Evolutionary conservation across 805 yeast species (phyloP).

Genomic region (Sungouiozyma ichnusensis): DNA sequence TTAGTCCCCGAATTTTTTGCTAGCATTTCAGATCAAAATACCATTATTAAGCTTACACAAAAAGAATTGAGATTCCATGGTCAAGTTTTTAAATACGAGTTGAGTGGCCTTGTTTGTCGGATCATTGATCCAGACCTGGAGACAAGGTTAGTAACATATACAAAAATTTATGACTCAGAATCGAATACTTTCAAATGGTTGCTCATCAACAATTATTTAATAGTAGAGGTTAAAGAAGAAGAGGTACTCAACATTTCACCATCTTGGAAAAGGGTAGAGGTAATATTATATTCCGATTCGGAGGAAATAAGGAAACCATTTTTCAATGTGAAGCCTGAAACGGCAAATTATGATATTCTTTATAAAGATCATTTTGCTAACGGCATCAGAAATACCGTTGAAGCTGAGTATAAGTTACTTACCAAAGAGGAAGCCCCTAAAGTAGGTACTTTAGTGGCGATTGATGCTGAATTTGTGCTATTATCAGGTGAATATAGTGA

Average conservation of each 20-base stretch:
- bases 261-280: conserved; percentile 79
- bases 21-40: conserved; percentile 30
- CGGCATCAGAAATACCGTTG: conserved; percentile 47
- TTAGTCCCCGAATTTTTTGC: conserved; percentile 51
- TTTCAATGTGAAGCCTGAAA: conserved; percentile 41
- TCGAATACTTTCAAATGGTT: conserved; percentile 46
- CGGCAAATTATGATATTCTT: conserved; percentile 52
- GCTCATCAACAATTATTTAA: conserved; percentile 85
- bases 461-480: conserved; percentile 94
- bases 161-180: conserved; percentile 33
- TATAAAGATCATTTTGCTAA: conserved; percentile 68
- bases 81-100: conserved; percentile 41
- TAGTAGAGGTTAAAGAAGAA: conserved; percentile 56
- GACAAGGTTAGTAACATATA: conserved; percentile 47
- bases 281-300: conserved; percentile 51
- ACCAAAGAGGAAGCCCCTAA: conserved; percentile 61
- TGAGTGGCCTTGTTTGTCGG: conserved; percentile 62
- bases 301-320: conserved; percentile 32
- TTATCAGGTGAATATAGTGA: conserved; percentile 71
- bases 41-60: conserved; percentile 27
- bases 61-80: conserved; percentile 22
- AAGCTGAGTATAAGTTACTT: conserved; percentile 57
- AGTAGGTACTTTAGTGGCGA: conserved; percentile 72
- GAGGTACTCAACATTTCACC: conserved; percentile 67
- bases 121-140: conserved; percentile 43